Evolutionary conservation across 495 filamentous ascomycete genomes (phyloP).

Genomic region (Penicillium steckii): DNA sequence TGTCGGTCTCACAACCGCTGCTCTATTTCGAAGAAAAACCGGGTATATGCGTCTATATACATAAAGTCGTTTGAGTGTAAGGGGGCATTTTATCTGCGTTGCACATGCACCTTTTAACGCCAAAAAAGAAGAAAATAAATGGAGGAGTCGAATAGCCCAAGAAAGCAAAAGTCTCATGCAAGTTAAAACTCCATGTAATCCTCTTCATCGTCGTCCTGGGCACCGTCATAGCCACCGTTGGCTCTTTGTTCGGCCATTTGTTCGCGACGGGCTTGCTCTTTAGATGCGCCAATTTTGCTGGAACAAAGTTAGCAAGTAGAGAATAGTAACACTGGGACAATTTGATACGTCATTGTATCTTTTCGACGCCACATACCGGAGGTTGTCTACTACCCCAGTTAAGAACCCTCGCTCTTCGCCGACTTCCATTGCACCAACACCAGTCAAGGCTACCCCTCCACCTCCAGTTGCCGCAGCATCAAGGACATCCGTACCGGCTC

Average conservation of each 20-base stretch:
- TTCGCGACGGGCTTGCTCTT: slow-evolving; percentile 48
- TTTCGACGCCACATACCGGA: slow-evolving; percentile 51
- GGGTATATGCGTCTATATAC: slow-evolving; percentile 43
- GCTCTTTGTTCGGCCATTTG: slow-evolving; percentile 45
- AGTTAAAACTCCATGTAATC: slow-evolving; percentile 49
- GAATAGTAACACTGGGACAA: background rate
- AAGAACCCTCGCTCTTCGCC: slow-evolving; percentile 85
- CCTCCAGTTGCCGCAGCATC: slow-evolving; percentile 60
- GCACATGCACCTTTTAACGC: slow-evolving; percentile 28
- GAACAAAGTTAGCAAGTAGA: slow-evolving; percentile 5
- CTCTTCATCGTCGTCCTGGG: slow-evolving; percentile 46
- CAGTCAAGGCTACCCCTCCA: slow-evolving; percentile 72
- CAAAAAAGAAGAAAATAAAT: slow-evolving; percentile 12
- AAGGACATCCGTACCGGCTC: slow-evolving; percentile 66
- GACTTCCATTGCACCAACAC: slow-evolving; percentile 89
- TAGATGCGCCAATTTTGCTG: slow-evolving; percentile 47
- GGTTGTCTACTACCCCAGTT: slow-evolving; percentile 78
- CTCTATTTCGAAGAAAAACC: slow-evolving; percentile 18
- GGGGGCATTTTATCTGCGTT: slow-evolving; percentile 15
- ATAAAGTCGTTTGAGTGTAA: slow-evolving; percentile 21
- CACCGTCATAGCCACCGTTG: slow-evolving; percentile 38
- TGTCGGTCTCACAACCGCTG: slow-evolving; percentile 18
- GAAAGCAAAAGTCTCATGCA: slow-evolving; percentile 6
- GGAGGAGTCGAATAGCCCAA: slow-evolving; percentile 13
- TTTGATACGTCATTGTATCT: background rate